These are phyloP conservation scores for Mycena vitilis DNA, from an alignment of 768 basidiomycete species.

Conservation along the genomic window DNA sequence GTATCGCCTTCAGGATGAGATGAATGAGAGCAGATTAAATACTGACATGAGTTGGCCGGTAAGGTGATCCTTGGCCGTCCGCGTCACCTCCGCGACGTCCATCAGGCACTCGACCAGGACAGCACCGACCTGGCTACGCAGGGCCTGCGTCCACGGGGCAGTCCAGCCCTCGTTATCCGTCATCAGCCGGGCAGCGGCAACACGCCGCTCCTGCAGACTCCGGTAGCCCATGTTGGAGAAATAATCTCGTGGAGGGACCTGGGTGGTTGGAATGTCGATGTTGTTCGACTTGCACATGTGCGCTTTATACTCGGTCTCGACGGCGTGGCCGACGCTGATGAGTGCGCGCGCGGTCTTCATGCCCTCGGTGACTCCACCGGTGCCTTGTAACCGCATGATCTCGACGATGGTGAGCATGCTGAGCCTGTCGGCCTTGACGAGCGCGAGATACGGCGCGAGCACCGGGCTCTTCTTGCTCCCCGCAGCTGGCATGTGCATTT, in stretches of 20 bases:
- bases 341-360: constrained; percentile 92
- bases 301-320: constrained; percentile 93
- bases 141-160: constrained; percentile 83
- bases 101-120: constrained; percentile 87
- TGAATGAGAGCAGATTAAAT: constrained; percentile 10
- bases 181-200: constrained; percentile 73
- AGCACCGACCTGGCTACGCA: constrained; percentile 83
- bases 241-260: constrained; percentile 49
- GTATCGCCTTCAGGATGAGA: constrained; percentile 16
- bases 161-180: constrained; percentile 78
- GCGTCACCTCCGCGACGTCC: constrained; percentile 81
- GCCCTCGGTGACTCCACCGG: constrained; percentile 82
- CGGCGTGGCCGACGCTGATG: constrained; percentile 80
- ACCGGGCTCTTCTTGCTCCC: constrained; percentile 20
- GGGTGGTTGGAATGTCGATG: constrained; percentile 58
- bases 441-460: constrained; percentile 77
- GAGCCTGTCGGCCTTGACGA: constrained; percentile 81
- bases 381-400: constrained; percentile 82
- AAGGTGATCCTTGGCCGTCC: constrained; percentile 65
- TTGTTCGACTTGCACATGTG: constrained; percentile 77
- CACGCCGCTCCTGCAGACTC: constrained; percentile 70
- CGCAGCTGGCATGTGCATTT: constrained; percentile 36
- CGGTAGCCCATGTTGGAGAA: constrained; percentile 73
- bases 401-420: constrained; percentile 92
- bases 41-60: constrained; percentile 74